Evolutionary conservation across 805 yeast species (phyloP).

Genomic region (Nakazawaea laoshanensis): DNA sequence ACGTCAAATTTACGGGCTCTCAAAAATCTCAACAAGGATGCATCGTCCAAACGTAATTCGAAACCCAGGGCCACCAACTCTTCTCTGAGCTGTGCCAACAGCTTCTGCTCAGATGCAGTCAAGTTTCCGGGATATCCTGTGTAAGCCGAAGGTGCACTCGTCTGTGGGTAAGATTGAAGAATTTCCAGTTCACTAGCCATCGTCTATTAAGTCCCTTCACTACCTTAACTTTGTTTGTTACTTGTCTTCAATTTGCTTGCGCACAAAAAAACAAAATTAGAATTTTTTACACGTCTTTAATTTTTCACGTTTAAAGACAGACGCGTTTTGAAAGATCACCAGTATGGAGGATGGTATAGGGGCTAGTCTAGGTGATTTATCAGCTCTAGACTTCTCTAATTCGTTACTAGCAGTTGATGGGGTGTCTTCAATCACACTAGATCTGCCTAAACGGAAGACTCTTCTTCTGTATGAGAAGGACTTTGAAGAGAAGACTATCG

Average conservation of each 20-base stretch:
- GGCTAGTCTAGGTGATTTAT: too few relatives aligned
- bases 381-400: slow-evolving; percentile 1
- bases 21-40: slow-evolving; percentile 74
- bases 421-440: too few relatives aligned
- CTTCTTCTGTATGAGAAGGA: slow-evolving; percentile 1
- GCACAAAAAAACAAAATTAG: too few relatives aligned
- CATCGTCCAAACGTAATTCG: slow-evolving; percentile 77
- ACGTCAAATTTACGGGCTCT: slow-evolving; percentile 95
- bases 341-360: too few relatives aligned
- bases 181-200: slow-evolving; percentile 15
- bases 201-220: too few relatives aligned
- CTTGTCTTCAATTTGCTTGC: too few relatives aligned
- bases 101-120: slow-evolving; percentile 56
- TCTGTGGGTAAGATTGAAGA: slow-evolving; percentile 57
- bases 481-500: slow-evolving; percentile 5
- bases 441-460: not conserved
- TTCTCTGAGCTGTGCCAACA: slow-evolving; percentile 49
- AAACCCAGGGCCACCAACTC: slow-evolving; percentile 57
- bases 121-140: slow-evolving; percentile 80
- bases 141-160: slow-evolving; percentile 47
- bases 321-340: too few relatives aligned
- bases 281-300: too few relatives aligned
- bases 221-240: too few relatives aligned
- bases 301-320: too few relatives aligned
- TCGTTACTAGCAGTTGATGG: slow-evolving; percentile 1